Conservation (phyloP, 2,329 filamentous ascomycete genomes). For the Fusarium keratoplasticum region DNA sequence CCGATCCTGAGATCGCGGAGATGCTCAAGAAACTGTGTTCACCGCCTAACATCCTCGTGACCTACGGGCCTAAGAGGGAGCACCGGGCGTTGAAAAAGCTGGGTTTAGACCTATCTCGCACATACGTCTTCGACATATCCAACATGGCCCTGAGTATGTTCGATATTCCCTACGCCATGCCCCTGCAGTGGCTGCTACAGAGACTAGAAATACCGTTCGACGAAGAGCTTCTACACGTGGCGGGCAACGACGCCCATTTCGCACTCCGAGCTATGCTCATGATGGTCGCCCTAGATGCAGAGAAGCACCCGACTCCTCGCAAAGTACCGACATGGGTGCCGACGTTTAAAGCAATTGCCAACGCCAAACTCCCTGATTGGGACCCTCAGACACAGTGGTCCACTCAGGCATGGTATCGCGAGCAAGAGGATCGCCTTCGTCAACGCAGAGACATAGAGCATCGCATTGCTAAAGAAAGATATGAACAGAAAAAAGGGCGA, state of each 20-base stretch:
- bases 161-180: background rate
- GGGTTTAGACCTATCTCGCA: background rate
- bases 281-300: constrained; percentile 54
- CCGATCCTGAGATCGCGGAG: background rate
- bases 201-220: background rate
- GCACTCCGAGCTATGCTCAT: constrained; percentile 48
- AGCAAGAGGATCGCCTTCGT: no score
- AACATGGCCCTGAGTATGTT: no score
- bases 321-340: constrained; percentile 2
- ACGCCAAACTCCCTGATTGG: background rate
- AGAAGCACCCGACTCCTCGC: no score
- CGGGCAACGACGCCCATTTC: constrained; percentile 51
- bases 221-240: constrained; percentile 10
- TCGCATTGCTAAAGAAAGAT: no score
- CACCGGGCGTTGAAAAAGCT: background rate
- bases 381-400: no score
- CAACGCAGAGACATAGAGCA: no score
- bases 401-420: no score
- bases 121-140: background rate
- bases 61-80: constrained; percentile 3
- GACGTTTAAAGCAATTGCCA: constrained; percentile 17
- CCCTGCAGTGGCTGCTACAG: background rate
- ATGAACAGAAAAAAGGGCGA: no score
- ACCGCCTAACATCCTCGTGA: background rate
- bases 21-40: background rate